Conservation (phyloP, 306 rosid genomes). For the Amphicarpaea edgeworthii region DNA sequence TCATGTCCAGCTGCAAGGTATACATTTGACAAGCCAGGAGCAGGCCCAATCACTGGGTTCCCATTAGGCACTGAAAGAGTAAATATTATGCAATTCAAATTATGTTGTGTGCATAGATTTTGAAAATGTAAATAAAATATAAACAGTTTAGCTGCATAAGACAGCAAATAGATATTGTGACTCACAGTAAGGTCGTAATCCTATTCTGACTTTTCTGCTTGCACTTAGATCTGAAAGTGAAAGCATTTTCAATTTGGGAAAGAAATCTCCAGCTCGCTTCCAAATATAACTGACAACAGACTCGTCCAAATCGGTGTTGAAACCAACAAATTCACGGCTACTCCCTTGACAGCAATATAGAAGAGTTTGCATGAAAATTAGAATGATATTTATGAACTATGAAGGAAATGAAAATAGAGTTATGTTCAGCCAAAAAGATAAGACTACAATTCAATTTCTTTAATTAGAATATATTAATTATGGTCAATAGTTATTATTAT, state of each 20-base stretch:
- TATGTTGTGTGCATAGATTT: conserved; percentile 7
- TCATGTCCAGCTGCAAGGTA: conserved; percentile 97
- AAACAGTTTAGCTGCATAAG: conserved; percentile 16
- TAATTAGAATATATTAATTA: not conserved
- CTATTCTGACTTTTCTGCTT: conserved; percentile 79
- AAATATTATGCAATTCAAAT: conserved; percentile 35
- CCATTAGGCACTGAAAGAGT: conserved; percentile 82
- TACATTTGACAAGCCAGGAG: conserved; percentile 79
- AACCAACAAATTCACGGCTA: conserved; percentile 89
- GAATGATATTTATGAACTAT: not conserved
- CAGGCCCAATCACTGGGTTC: conserved; percentile 84
- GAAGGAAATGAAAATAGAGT: not conserved
- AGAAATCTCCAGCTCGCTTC: conserved; percentile 78
- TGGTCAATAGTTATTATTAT: not conserved
- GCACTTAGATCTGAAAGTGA: conserved; percentile 64
- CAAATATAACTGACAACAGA: conserved; percentile 69
- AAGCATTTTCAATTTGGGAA: conserved; percentile 68
- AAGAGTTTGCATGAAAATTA: conserved; percentile 29
- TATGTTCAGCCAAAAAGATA: not conserved
- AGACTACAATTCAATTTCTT: not conserved
- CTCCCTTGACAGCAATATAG: conserved; percentile 65
- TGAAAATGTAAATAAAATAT: conserved; percentile 34
- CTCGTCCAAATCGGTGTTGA: conserved; percentile 75
- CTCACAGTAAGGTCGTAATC: conserved; percentile 92
- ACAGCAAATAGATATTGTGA: conserved; percentile 41